Conservation (phyloP, 176 grass and related monocot genomes). For the Dactylis glomerata region DNA sequence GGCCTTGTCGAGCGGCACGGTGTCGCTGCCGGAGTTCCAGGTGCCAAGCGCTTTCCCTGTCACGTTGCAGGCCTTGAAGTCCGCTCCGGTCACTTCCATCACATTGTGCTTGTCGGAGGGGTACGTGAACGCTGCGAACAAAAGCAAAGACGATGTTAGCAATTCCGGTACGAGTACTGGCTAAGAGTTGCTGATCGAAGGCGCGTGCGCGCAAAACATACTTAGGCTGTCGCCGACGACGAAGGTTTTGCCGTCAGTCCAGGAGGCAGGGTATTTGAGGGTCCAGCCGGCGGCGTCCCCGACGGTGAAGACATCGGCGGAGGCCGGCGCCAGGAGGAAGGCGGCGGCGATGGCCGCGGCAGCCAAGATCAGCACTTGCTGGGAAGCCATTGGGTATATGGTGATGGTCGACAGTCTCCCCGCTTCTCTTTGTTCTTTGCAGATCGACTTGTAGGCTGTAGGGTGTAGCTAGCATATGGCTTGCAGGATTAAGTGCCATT, state of each 20-base stretch:
- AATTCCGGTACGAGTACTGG: background rate
- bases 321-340: background rate
- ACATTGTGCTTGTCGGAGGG: background rate
- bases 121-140: constrained; percentile 22
- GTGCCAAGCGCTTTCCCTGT: constrained; percentile 4
- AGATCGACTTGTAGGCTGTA: background rate
- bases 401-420: background rate
- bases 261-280: background rate
- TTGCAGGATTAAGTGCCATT: background rate
- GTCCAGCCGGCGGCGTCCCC: constrained; percentile 1
- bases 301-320: background rate
- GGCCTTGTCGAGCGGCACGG: background rate
- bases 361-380: background rate
- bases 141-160: background rate
- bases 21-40: constrained; percentile 21
- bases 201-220: background rate
- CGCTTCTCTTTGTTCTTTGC: background rate
- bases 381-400: constrained; percentile 15
- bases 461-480: background rate
- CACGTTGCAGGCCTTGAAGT: constrained; percentile 8
- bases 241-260: background rate
- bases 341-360: background rate
- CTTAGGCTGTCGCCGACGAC: constrained; percentile 10
- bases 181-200: background rate
- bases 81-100: constrained; percentile 19